Evolutionary conservation across 768 basidiomycete genomes (phyloP), one percentile per base, ranked within the genome.

Genomic region (Mycena galopus): DNA sequence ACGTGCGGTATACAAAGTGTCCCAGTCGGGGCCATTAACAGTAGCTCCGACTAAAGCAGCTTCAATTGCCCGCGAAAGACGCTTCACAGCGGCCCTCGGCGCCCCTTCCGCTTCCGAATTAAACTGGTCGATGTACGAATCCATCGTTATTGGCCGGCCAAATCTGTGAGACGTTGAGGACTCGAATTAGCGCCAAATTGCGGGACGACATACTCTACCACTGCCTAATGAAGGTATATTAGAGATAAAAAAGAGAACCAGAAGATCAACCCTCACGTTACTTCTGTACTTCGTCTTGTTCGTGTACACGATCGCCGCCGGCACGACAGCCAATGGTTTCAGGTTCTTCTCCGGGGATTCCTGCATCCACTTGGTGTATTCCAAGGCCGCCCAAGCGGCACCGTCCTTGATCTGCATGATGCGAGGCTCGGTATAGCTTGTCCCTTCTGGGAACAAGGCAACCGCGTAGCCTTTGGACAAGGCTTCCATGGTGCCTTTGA

Each of bases 231-330:
- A 67, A 27, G 44, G 68, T 55, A 32, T 39, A 53, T 57, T 33
- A 51, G 62, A 51, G 25, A 33, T 50, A 25, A 33, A 68, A 59
- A 62, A 35, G 53, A 74, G 79, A 67, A 64, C 82, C 81, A 71
- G 51, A 65, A 19, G 47, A 39, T 82, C 71, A 59, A 85, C 75
- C 85, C 94, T 83, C 70, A 96, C 97, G 75, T 90, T 83, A 79
- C 96, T 97, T 73, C 97, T 88, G 79, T 99, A 99, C 85, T 97
- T 97, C 39, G 93, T 91, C 82, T 99, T 99, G 84, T 98, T 92
- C 67, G 95, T 96, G 81, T 99, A 99, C 17, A 96, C 95, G 73
- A 99, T 96, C 6, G 94, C 91, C 25, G 92, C 90, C 9, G 97
- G 96, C 44, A 97, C 83, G 73, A 98, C 88, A 30, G 87, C 84